Evolutionary conservation across 2,329 filamentous ascomycete species (phyloP), one percentile per base, ranked within the genome.

Genomic region (Tolypocladium nubicola): DNA sequence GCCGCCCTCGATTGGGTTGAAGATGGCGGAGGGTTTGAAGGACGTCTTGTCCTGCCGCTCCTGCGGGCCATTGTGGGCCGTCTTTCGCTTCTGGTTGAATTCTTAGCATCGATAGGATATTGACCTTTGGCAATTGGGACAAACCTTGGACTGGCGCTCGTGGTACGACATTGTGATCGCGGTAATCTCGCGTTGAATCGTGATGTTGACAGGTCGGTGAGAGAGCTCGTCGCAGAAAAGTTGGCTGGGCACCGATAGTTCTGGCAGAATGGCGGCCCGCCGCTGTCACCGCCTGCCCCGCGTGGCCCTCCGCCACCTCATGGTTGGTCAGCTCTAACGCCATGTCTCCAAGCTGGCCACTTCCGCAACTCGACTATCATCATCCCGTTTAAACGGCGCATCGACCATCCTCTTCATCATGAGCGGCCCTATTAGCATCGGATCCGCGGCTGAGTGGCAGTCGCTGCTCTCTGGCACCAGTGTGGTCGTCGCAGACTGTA

Each of bases 401-500:
- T 16, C 53, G 13, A 13, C 10, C 40, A 38, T 37, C 41, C 4
- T 30, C 26, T 39, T n/a, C 47, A 73, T 23, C 53, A 78, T 82
- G 79, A 74, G 71, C 58, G 70, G 70, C 50, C 74, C 75, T 30
- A 72, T 83, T 53, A 77, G 75, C 58, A 86, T 93, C 64, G 76
- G 76, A 59, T 92, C 88, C 1, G 73, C 80, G 16, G 76, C 79
- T 64, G 84, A 95, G 72, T 94, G 92, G 78, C 82, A 82, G 67
- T 80, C 81, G 61, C 77, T 92, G 56, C 79, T 96, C 53, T 80
- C 80, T 56, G 84, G 85, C 55, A 90, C 88, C 57, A 84, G 83
- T 66, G 83, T 97, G 60, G 90, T 97, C 57, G 82, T 99, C 60
- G 84, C 90, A 66, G 94, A 97, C 76, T 97, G 91, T 96, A 82